A percentile compares a stretch with the other conserved stretches of the same genome.
Conservation (phyloP, 768 basidiomycete genomes). For the Candolleomyces aberdarensis region DNA sequence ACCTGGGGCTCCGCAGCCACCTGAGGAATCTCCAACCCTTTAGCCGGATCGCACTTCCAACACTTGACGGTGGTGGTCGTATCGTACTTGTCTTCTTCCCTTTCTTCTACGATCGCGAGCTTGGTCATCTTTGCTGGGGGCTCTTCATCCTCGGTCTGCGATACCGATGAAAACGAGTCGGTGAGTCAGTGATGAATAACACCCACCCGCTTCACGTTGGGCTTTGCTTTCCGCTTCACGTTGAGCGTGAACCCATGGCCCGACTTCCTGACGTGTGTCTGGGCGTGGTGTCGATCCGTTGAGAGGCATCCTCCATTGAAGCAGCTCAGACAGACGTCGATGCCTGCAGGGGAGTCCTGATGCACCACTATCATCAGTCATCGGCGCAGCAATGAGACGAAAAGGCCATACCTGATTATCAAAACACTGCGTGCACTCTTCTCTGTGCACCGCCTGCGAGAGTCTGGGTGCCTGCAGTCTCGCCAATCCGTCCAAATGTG, state of each 20-base stretch:
- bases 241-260: constrained; percentile 80
- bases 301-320: constrained; percentile 91
- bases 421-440: constrained; percentile 98
- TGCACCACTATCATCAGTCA: constrained; percentile 70
- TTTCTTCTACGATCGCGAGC: constrained; percentile 82
- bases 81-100: constrained; percentile 88
- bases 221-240: constrained; percentile 69
- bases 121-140: constrained; percentile 90
- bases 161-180: not conserved
- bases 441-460: constrained; percentile 76
- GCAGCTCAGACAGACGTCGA: constrained; percentile 89
- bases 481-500: constrained; percentile 50
- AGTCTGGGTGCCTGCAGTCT: constrained; percentile 54
- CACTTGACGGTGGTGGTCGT: constrained; percentile 63
- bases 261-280: constrained; percentile 65
- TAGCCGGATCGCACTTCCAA: constrained; percentile 63
- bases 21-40: constrained; percentile 44
- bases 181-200: not conserved
- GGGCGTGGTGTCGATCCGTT: constrained; percentile 64
- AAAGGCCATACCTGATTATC: constrained; percentile 70
- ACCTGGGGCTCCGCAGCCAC: constrained; percentile 36
- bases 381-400: constrained; percentile 49
- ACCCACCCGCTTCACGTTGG: constrained; percentile 63
- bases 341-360: constrained; percentile 76
- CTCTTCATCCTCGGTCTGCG: constrained; percentile 67